Evolutionary conservation across 805 yeast genomes (phyloP).

Genomic region (Pichia occidentalis): DNA sequence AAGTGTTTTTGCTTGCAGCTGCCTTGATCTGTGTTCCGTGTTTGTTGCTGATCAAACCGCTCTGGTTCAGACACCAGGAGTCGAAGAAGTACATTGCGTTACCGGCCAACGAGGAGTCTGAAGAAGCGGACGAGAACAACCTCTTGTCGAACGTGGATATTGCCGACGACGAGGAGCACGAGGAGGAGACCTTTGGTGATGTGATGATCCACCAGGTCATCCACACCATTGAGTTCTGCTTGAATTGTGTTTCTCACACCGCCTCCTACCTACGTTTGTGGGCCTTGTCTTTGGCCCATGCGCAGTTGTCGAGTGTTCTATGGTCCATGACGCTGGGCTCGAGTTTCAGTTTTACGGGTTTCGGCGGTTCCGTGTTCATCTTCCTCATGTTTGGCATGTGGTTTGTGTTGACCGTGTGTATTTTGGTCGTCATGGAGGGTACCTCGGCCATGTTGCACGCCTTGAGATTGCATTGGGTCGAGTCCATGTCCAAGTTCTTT

Average conservation of each 20-base stretch:
- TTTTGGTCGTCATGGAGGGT: constrained; percentile 95
- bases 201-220: constrained; percentile 95
- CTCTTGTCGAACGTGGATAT: constrained; percentile 27
- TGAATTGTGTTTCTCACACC: constrained; percentile 96
- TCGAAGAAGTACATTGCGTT: constrained; percentile 42
- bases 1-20: constrained; percentile 59
- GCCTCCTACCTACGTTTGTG: constrained; percentile 94
- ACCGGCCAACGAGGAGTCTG: constrained; percentile 20
- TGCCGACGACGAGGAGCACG: constrained; percentile 49
- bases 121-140: constrained; percentile 27
- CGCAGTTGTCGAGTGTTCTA: constrained; percentile 88
- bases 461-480: constrained; percentile 98
- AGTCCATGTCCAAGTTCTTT: constrained; percentile 96
- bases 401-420: constrained; percentile 86
- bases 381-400: constrained; percentile 88
- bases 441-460: constrained; percentile 99
- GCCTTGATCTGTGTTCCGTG: constrained; percentile 92
- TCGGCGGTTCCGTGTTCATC: constrained; percentile 62
- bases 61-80: constrained; percentile 40
- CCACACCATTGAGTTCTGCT: constrained; percentile 95
- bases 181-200: constrained; percentile 76
- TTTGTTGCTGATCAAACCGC: constrained; percentile 78
- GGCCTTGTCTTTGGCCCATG: constrained; percentile 97
- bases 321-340: constrained; percentile 92
- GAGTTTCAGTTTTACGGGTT: constrained; percentile 63